Evolutionary conservation across 2,329 filamentous ascomycete genomes (phyloP), one percentile per base, ranked within the genome.

Genomic region (Pestalotiopsis sp.): DNA sequence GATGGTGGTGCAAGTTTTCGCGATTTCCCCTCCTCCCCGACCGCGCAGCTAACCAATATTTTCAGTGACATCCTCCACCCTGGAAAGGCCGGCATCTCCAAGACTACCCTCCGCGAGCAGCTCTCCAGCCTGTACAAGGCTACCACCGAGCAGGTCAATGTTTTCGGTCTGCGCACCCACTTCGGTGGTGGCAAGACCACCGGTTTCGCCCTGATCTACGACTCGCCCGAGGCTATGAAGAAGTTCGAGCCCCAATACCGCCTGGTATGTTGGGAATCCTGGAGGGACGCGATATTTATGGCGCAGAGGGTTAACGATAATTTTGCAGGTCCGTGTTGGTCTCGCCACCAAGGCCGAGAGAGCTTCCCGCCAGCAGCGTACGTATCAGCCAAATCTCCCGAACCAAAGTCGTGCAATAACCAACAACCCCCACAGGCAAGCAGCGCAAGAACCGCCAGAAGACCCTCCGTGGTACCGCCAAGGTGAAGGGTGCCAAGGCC

Each of bases 401-500:
- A 38, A 45, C 23, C 60, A 38, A 23, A 63, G n/a, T 39, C 14
- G 31, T 45, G 9, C 38, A 36, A 23, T 49, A 64, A 49, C 62
- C 39, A 64, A 64, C 41, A 14, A 38, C 36, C 61, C 20, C 20
- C 36, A 88, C 86, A 98, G 95, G 95, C 92, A 99, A 99, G 91
- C 96, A 98, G 89, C 93, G 96, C 89, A 99, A 99, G 94, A 99
- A 99, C 93, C 91, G 95, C 85, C 91, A 93, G 87, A 98, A 99
- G 94, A 96, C 95, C 83, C 92, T 98, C 85, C 93, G 96, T 79
- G 96, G 96, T 84, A 97, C 94, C 80, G 95, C 94, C 81, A 99
- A 99, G 94, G 91, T 91, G 89, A 98, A 98, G 93, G 94, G 94
- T 84, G 92, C 91, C 83, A 91, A 91, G 88, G 90, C 92, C 86